These are phyloP conservation scores for Auricularia sp. DNA, from an alignment of 768 basidiomycete genomes.

Conservation along the genomic window DNA sequence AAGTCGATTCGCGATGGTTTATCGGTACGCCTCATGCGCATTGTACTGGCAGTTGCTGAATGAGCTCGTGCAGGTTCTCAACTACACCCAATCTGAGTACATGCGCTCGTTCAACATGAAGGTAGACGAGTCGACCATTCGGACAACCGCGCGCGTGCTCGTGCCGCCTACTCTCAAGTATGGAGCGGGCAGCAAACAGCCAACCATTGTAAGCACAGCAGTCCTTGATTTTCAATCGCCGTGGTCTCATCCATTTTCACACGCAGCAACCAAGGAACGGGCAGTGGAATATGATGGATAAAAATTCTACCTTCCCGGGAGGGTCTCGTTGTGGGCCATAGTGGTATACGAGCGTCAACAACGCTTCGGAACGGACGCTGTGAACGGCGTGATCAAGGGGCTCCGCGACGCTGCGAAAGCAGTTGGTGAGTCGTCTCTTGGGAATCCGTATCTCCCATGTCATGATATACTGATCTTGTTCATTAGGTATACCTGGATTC, in stretches of 20 bases:
- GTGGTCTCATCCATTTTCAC: not conserved
- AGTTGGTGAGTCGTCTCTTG: constrained; percentile 46
- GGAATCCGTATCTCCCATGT: not conserved
- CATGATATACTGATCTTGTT: not conserved
- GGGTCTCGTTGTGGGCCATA: constrained; percentile 50
- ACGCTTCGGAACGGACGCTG: constrained; percentile 43
- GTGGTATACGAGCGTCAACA: constrained; percentile 54
- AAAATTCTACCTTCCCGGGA: constrained; percentile 52
- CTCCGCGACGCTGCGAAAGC: constrained; percentile 38
- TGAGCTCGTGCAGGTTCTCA: constrained; percentile 16
- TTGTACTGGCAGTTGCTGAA: constrained; percentile 33
- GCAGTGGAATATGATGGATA: constrained; percentile 77
- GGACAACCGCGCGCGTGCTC: constrained; percentile 52
- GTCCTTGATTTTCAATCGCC: not conserved
- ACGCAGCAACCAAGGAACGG: constrained; percentile 52
- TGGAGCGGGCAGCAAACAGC: constrained; percentile 44
- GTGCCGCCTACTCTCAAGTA: constrained; percentile 58
- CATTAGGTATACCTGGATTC: constrained; percentile 48
- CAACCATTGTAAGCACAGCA: constrained; percentile 41
- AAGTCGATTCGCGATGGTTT: constrained; percentile 45
- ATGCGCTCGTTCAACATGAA: constrained; percentile 64
- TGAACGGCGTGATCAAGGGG: constrained; percentile 45
- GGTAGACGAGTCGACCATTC: constrained; percentile 45
- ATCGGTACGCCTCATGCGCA: no score
- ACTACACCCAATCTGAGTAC: constrained; percentile 67